These are phyloP conservation scores for Marsdenia floribunda DNA, from an alignment of 257 asterid genomes.

Conservation along the genomic window DNA sequence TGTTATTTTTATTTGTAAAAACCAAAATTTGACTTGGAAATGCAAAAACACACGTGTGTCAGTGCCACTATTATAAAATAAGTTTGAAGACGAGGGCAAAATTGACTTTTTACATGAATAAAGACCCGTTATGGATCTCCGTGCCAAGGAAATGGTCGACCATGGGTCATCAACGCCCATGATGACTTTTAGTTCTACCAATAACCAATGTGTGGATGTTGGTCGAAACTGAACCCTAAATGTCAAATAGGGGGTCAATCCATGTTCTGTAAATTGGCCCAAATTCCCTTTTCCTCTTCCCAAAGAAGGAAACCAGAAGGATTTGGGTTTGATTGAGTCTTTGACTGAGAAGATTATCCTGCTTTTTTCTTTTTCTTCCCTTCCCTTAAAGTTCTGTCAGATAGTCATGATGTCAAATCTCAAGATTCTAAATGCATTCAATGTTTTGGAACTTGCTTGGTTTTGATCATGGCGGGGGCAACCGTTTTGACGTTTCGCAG, in stretches of 20 bases:
- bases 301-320: background rate
- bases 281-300: background rate
- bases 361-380: no score
- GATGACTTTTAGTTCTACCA: background rate
- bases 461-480: no score
- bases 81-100: background rate
- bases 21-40: background rate
- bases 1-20: background rate
- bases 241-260: background rate
- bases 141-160: constrained; percentile 2
- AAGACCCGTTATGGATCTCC: background rate
- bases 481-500: constrained; percentile 28
- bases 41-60: background rate
- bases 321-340: background rate
- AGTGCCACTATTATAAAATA: background rate
- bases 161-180: background rate
- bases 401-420: no score
- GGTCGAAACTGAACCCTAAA: background rate
- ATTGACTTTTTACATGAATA: background rate
- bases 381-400: no score
- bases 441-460: background rate
- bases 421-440: no score
- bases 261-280: background rate
- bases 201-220: background rate
- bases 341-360: background rate